A percentile compares a stretch with the other conserved stretches of the same genome.
These are phyloP conservation scores for Ilyonectria mors-panacis DNA, from an alignment of 2,329 filamentous ascomycete species.

Conservation along the genomic window DNA sequence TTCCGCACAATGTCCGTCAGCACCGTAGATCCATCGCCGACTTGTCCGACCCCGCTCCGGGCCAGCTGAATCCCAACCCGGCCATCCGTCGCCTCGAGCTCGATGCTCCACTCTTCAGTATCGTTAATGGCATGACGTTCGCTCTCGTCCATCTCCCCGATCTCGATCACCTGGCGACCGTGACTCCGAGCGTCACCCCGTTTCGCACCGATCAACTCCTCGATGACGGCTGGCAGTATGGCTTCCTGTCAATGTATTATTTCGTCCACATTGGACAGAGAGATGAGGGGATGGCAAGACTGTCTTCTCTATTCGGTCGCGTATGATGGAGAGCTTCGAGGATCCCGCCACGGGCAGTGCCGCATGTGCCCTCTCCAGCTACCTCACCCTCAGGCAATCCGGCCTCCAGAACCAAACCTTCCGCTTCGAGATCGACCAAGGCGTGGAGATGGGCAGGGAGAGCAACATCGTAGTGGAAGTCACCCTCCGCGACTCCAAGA, in stretches of 20 bases:
- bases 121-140: conserved; percentile 84
- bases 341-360: conserved; percentile 77
- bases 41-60: conserved; percentile 43
- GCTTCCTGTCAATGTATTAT: conserved; percentile 71
- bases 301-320: conserved; percentile 63
- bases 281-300: conserved; percentile 46
- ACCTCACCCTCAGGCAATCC: conserved; percentile 63
- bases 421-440: conserved; percentile 72
- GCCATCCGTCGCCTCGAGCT: conserved; percentile 56
- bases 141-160: conserved; percentile 74
- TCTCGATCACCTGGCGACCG: conserved; percentile 69
- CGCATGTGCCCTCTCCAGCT: conserved; percentile 69
- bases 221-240: conserved; percentile 69
- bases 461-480: conserved; percentile 67
- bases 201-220: conserved; percentile 55
- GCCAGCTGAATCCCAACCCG: conserved; percentile 48
- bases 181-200: conserved; percentile 52
- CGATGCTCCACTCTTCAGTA: conserved; percentile 67
- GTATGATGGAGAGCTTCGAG: conserved; percentile 72
- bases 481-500: conserved; percentile 48
- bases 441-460: conserved; percentile 76
- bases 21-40: conserved; percentile 63
- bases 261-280: conserved; percentile 63
- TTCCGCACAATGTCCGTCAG: conserved; percentile 77
- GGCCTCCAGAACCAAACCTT: conserved; percentile 49